Conservation (phyloP, 2,329 filamentous ascomycete species). For the Phaeosphaeriaceae sp. region DNA sequence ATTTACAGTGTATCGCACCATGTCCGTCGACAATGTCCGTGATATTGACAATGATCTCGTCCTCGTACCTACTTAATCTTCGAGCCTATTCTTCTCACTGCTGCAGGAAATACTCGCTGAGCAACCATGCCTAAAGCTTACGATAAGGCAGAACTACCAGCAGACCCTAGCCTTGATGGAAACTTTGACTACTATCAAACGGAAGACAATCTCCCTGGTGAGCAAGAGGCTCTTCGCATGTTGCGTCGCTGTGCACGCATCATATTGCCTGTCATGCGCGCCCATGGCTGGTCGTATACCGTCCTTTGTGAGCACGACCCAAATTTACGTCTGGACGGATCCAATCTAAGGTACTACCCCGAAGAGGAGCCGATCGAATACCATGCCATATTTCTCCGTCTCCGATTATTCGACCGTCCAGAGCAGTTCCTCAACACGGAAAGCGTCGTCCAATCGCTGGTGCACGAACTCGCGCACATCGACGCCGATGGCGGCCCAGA, state of each 20-base stretch:
- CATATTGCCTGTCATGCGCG: slow-evolving; percentile 5
- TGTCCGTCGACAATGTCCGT: too few relatives aligned
- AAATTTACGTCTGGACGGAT: too few relatives aligned
- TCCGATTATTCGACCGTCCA: not conserved
- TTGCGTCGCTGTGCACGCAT: slow-evolving; percentile 10
- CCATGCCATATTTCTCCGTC: not conserved
- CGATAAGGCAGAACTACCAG: not conserved
- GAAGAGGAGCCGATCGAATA: not conserved
- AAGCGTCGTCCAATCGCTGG: slow-evolving; percentile 1
- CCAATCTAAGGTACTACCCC: too few relatives aligned
- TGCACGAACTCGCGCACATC: slow-evolving; percentile 10
- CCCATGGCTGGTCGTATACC: slow-evolving; percentile 6
- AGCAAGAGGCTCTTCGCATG: not conserved
- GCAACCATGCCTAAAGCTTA: too few relatives aligned
- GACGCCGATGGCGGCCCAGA: not conserved
- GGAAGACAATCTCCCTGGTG: not conserved
- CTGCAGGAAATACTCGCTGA: too few relatives aligned
- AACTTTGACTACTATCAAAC: not conserved
- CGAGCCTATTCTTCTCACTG: too few relatives aligned
- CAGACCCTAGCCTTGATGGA: not conserved
- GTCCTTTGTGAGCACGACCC: not conserved
- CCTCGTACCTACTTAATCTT: too few relatives aligned
- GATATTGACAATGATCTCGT: too few relatives aligned
- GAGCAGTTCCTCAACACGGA: not conserved
- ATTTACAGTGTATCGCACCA: too few relatives aligned